Base-by-base conservation (phyloP, 78 protist genomes). In the Dictyostelium brefeldianum region DNA sequence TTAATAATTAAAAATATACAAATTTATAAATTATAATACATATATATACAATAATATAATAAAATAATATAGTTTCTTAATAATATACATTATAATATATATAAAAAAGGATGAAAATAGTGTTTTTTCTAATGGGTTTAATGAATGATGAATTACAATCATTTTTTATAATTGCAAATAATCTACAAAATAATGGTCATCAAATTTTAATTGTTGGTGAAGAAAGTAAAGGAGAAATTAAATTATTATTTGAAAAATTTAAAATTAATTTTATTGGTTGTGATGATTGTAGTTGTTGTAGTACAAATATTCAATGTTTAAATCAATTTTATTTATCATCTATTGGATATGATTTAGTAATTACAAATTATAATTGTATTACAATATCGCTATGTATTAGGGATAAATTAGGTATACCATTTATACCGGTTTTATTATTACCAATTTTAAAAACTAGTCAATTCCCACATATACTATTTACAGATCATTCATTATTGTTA, bases 351-450 rank as follows among this genome's bases (percentile, higher is more conserved):
- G 89, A 81, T 81, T 27, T 81, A 9, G 53, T 81, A 17, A 18
- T 81, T 36, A 25, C 78, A 65, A 46, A 22, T 14, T 20, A 22
- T 65, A 2, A 62, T 8, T 25, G 64, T 18, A 12, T 81, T 12
- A 27, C 67, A 1, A 78, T 65, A 48, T 62, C 73, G 11, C 14
- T 65, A 22, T 81, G 51, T 17, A 27, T 81, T 46, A 31, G 56
- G 15, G 89, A 81, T 36, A 81, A 81, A 22, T 9, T 53, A 22
- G 31, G 51, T 29, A 81, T 81, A 11, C 89, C 89, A n/a, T 54
- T 48, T 53, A 48, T 81, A 1, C 77, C 78, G 7, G 15, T 81
- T 46, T 3, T 25, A 5, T 10, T 69, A 5, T 17, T 29, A 3
- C 89, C 89, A 41, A 65, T 71, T n/a, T 27, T 81, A 48, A 62